phyloP scores from a whole-genome alignment of 352 stramenopile species.

The Globisporangium ultimum region DNA sequence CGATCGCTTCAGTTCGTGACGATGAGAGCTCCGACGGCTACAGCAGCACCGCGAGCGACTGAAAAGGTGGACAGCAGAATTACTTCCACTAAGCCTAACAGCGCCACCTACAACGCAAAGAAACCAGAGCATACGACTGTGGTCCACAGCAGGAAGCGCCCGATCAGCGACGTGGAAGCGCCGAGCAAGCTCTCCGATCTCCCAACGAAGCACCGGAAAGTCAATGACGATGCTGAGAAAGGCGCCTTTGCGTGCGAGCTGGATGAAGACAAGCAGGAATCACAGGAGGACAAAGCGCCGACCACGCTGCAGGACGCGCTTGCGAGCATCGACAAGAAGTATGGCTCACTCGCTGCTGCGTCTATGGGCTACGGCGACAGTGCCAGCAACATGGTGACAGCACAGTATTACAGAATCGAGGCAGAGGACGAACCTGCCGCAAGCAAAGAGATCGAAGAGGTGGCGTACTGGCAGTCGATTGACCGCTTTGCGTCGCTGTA shows the following conservation, averaged over 20 bases:
- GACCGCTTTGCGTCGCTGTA: constrained; percentile 17
- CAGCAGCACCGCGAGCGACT: neutral
- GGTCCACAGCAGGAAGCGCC: constrained; percentile 11
- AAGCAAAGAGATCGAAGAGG: constrained; percentile 9
- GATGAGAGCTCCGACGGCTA: neutral
- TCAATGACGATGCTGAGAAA: neutral
- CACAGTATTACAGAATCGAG: neutral
- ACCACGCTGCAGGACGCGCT: constrained; percentile 13
- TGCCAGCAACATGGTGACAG: neutral
- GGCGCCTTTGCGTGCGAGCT: neutral
- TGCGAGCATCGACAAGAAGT: constrained; percentile 13
- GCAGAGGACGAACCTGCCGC: neutral
- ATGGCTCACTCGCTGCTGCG: constrained; percentile 2
- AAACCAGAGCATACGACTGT: neutral
- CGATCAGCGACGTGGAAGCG: constrained; percentile 13
- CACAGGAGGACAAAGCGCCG: constrained; percentile 2
- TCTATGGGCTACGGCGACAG: constrained; percentile 1
- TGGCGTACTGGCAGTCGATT: constrained; percentile 16
- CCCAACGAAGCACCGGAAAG: constrained; percentile 16
- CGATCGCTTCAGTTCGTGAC: constrained; percentile 1
- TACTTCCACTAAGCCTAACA: neutral
- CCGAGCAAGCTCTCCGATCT: constrained; percentile 10
- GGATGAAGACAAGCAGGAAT: constrained; percentile 5
- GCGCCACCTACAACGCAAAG: neutral
- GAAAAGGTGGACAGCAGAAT: too few species aligned